These are phyloP conservation scores for Eimeria necatrix DNA, from an alignment of 169 alveolate genomes.

Conservation along the genomic window DNA sequence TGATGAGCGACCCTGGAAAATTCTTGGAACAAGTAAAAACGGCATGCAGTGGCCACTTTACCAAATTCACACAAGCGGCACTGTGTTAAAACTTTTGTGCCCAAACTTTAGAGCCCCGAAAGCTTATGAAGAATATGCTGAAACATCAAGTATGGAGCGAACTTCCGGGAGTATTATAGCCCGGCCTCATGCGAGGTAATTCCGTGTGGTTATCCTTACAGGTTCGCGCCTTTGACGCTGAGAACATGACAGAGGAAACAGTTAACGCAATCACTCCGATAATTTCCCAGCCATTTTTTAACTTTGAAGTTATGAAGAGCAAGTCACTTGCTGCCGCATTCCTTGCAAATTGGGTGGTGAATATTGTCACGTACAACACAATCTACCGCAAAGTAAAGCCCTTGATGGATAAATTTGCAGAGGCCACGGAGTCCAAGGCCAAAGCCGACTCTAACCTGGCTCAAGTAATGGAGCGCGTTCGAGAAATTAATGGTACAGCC, in stretches of 20 bases:
- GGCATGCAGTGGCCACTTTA: too few relatives aligned
- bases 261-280: constrained; percentile 93
- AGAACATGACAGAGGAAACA: constrained; percentile 95
- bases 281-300: constrained; percentile 94
- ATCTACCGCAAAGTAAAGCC: constrained; percentile 97
- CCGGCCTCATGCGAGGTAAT: background rate
- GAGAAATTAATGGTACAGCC: constrained; percentile 90
- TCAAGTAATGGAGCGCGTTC: constrained; percentile 93
- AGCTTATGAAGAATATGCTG: background rate
- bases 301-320: constrained; percentile 95
- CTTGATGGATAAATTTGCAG: constrained; percentile 94
- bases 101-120: background rate
- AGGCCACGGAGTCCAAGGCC: constrained; percentile 93
- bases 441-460: constrained; percentile 95
- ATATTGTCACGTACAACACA: constrained; percentile 95
- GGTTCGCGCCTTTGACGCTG: constrained; percentile 92
- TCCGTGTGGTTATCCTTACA: background rate
- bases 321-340: constrained; percentile 97
- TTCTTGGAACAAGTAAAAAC: constrained; percentile 93
- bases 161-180: background rate
- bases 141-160: background rate
- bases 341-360: constrained; percentile 96
- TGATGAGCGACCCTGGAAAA: constrained; percentile 95
- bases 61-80: background rate
- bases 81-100: background rate